Evolutionary conservation across 2,329 filamentous ascomycete species (phyloP), one percentile per base, ranked within the genome.

Genomic region (Fusarium vanettenii): DNA sequence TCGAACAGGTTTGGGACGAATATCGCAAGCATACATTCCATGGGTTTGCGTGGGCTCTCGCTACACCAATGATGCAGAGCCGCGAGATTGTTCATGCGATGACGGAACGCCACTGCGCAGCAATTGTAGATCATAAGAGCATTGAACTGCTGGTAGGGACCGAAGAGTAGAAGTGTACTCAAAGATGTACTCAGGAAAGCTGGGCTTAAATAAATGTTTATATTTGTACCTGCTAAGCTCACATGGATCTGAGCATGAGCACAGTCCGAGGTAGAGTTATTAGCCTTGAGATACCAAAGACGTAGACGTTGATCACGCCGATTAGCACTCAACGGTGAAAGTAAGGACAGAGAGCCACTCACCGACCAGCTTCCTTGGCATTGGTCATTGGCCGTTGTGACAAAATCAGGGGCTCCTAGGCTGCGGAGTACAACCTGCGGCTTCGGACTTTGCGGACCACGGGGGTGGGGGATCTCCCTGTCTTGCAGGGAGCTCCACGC

Each of bases 51-150:
- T 75, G 72, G 72, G n/a, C 41, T 14, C 66, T 75, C 3, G 61
- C 64, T n/a, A 62, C 61, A 0, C 64, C 72, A 0, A 67, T 75
- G 61, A 75, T 75, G 66, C 73, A 74, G 27, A 64, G 33, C 18
- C 63, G 61, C 11, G 66, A 75, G 10, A 62, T 67, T 39, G 61
- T 73, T 4, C 59, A 73, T 39, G 55, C 16, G 0, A 75, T 75
- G 64, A 59, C 65, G 6, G 59, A 70, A 16, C 59, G 70, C 1
- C 64, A 75, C 35, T 57, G 52, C 8, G 31, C 50, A 3, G 67
- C 73, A 3, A 75, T 75, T 9, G n/a, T 62, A 8, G 72, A 75
- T 35, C 70, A 75, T 39, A 55, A 62, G 11, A 69, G 73, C 6
- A 31, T 75, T 10, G 62, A 75, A 18, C 16, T 75, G 0, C 11